A percentile compares a stretch with the other conserved stretches of the same genome.
Conservation (phyloP, 2,329 filamentous ascomycete species). For the Emmonsiellopsis sp. region DNA sequence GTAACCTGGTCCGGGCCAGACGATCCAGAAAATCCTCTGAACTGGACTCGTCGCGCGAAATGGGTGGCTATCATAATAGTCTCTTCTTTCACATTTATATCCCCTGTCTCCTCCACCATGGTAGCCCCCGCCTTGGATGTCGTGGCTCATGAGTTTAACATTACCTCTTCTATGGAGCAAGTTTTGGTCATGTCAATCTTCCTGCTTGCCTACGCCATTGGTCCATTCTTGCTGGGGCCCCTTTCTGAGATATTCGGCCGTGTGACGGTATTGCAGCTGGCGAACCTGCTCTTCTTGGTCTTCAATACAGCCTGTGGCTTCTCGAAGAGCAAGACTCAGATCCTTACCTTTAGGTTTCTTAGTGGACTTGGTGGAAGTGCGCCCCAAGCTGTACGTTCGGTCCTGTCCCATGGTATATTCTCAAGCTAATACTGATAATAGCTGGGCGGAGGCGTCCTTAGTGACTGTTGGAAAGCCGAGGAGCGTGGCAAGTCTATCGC, state of each 20-base stretch:
- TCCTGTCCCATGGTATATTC: neutral
- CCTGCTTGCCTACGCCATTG: conserved; percentile 46
- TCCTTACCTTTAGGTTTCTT: conserved; percentile 52
- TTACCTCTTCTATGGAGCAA: conserved; percentile 36
- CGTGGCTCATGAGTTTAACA: conserved; percentile 48
- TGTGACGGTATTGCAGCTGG: conserved; percentile 44
- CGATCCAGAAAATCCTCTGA: conserved; percentile 39
- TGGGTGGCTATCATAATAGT: conserved; percentile 50
- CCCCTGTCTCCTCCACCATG: conserved; percentile 56
- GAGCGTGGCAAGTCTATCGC: conserved; percentile 55
- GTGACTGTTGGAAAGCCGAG: conserved; percentile 52
- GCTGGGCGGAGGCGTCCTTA: conserved; percentile 43
- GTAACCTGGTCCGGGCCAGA: conserved; percentile 46
- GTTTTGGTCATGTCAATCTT: conserved; percentile 48
- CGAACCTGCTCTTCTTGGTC: conserved; percentile 47
- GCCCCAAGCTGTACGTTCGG: conserved; percentile 38
- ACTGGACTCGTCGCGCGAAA: conserved; percentile 49
- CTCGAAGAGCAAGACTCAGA: conserved; percentile 42
- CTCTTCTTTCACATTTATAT: conserved; percentile 52
- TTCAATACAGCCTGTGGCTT: conserved; percentile 55
- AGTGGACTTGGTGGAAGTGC: conserved; percentile 52
- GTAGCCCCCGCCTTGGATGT: conserved; percentile 42
- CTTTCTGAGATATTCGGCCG: conserved; percentile 50
- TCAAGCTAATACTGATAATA: neutral
- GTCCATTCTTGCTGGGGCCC: conserved; percentile 44